Evolutionary conservation across 2,329 filamentous ascomycete species (phyloP), one percentile per base, ranked within the genome.

Genomic region (Microascus cirrosus): DNA sequence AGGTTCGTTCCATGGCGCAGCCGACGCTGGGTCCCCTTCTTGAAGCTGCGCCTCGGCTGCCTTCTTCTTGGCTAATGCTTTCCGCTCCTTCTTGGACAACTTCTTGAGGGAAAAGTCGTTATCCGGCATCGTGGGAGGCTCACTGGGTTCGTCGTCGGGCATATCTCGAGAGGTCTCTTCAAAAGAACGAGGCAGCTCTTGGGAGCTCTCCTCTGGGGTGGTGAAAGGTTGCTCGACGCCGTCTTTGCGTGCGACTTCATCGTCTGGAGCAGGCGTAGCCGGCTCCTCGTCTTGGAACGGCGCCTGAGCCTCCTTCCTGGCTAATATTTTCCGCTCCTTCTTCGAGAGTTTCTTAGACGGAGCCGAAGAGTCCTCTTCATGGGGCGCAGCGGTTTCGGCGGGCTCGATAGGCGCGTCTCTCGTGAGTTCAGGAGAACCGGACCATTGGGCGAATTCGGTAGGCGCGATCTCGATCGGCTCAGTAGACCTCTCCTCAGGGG

Each of bases 31-130:
- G 6, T 42, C 36, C 35, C 15, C 35, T 15, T 36, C 48, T 52
- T 20, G 24, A 52, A 52, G 48, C 48, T 20, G 7, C 18, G 24
- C 48, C 20, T 52, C 22, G 54, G 70, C 66, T 20, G 68, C 55
- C 34, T 45, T 25, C 20, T 53, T 53, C 15, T 53, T 32, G 28
- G 28, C 51, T 32, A 22, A 32, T 34, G 35, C 53, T 20, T 32
- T 28, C 34, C 36, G 36, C 50, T 58, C 45, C 18, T 54, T 54
- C 56, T 67, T 69, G 60, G 66, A 71, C n/a, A 66, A 67, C 60
- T 66, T 68, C 60, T 65, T 68, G 2, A 64, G 60, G 24, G 60
- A 59, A 34, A 68, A n/a, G n/a, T 64, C 64, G 66, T 32, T 8
- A 8, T 32, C 28, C 28, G 28, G 28, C 28, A 32, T 4, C 28